These are phyloP conservation scores for Cyclotella distinguenda DNA, from an alignment of 108 stramenopile genomes.

Conservation along the genomic window DNA sequence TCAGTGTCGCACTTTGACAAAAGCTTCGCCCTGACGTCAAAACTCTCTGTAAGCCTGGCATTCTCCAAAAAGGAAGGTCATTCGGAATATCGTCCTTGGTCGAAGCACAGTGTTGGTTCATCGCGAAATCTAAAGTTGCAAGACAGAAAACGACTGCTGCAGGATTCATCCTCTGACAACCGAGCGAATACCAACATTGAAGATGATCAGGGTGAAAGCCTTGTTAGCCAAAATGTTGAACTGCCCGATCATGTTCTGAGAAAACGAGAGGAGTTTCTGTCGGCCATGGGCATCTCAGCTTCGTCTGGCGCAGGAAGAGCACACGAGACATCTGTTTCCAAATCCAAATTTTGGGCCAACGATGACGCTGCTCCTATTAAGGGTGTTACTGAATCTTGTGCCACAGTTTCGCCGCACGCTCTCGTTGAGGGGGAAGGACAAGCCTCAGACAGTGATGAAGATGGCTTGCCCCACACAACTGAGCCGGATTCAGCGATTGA, in stretches of 20 bases:
- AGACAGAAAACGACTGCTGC: conserved; percentile 28
- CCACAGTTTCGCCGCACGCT: neutral
- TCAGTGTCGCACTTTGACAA: conserved; percentile 63
- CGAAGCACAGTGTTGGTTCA: conserved; percentile 54
- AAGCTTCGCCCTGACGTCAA: conserved; percentile 56
- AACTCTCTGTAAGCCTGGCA: conserved; percentile 70
- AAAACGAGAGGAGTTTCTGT: conserved; percentile 47
- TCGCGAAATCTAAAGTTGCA: conserved; percentile 30
- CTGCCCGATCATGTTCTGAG: conserved; percentile 26
- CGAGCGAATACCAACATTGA: conserved; percentile 7
- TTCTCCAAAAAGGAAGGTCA: conserved; percentile 51
- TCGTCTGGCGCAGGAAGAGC: conserved; percentile 13
- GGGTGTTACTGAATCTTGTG: neutral
- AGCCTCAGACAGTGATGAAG: conserved; percentile 33
- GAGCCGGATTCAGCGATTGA: conserved; percentile 10
- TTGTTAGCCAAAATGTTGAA: conserved; percentile 8
- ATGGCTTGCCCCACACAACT: conserved; percentile 39
- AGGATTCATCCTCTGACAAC: neutral
- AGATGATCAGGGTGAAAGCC: neutral
- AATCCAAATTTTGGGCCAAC: conserved; percentile 84
- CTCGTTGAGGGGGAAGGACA: conserved; percentile 24
- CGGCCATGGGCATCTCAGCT: conserved; percentile 43
- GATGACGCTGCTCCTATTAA: conserved; percentile 57
- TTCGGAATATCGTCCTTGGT: conserved; percentile 53
- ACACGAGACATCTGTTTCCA: conserved; percentile 28